Evolutionary conservation across 1,284 basidiomycete species (phyloP).

Genomic region (Mycosarcoma mackinlayi): DNA sequence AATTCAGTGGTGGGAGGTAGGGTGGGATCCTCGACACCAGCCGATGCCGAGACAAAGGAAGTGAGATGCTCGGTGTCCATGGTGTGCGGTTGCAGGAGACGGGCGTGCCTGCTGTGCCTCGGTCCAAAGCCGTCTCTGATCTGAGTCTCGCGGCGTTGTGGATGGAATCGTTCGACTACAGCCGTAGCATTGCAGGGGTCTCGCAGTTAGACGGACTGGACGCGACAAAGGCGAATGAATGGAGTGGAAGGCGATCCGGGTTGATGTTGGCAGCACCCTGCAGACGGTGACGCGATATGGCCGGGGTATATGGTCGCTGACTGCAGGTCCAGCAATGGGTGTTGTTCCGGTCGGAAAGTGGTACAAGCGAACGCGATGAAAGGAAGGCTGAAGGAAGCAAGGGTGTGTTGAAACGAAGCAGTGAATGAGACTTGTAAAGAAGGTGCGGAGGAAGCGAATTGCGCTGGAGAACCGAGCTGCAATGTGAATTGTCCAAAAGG

Average conservation of each 20-base stretch:
- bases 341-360: background rate
- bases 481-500: too few species aligned
- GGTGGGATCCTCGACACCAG: constrained; percentile 4
- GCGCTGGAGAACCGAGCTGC: too few species aligned
- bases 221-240: too few species aligned
- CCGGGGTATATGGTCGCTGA: constrained; percentile 11
- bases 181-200: too few species aligned
- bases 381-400: constrained; percentile 1
- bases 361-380: constrained; percentile 8
- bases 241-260: too few species aligned
- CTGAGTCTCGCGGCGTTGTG: too few species aligned
- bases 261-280: too few species aligned
- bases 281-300: too few species aligned
- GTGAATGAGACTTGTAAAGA: background rate
- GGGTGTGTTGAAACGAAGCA: too few species aligned
- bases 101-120: constrained; percentile 6
- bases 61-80: constrained; percentile 26
- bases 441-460: background rate
- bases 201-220: too few species aligned
- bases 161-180: background rate
- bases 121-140: too few species aligned
- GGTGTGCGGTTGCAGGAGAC: background rate
- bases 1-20: background rate
- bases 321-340: background rate
- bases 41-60: constrained; percentile 27